phyloP scores from a whole-genome alignment of 1,284 basidiomycete species.

The Anthracocystis walkeri region DNA sequence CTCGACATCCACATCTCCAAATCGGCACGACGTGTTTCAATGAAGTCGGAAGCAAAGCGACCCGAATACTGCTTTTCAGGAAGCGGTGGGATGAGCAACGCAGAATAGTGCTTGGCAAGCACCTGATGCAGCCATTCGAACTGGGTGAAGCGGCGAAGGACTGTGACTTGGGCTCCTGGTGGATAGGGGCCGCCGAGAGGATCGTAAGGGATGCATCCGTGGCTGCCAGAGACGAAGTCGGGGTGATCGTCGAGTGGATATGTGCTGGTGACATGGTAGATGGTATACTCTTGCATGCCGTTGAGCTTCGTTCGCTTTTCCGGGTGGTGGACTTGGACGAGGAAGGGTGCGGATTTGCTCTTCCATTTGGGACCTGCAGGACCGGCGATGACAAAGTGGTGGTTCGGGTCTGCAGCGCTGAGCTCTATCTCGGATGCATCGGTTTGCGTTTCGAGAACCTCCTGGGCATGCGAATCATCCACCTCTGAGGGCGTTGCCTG shows the following conservation, averaged over 20 bases:
- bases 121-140: conserved; percentile 82
- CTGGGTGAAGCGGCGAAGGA: conserved; percentile 83
- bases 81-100: conserved; percentile 81
- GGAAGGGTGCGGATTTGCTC: conserved; percentile 78
- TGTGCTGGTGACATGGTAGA: conserved; percentile 81
- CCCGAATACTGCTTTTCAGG: conserved; percentile 86
- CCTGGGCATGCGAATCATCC: neutral
- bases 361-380: conserved; percentile 76
- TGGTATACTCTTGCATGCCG: conserved; percentile 76
- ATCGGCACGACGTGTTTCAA: conserved; percentile 82
- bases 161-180: conserved; percentile 67
- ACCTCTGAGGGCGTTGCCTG: neutral
- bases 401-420: conserved; percentile 24
- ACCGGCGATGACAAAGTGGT: conserved; percentile 80
- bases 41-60: conserved; percentile 81
- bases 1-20: conserved; percentile 81
- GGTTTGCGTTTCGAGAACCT: neutral
- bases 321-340: conserved; percentile 81
- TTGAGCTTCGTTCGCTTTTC: conserved; percentile 78
- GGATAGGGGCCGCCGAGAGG: conserved; percentile 43
- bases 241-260: conserved; percentile 71
- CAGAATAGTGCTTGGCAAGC: conserved; percentile 77
- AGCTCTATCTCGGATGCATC: neutral
- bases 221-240: neutral
- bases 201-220: conserved; percentile 49